A percentile compares a stretch with the other conserved stretches of the same genome.
These are phyloP conservation scores for Boletus subcaerulescens DNA, from an alignment of 768 basidiomycete genomes.

Conservation along the genomic window DNA sequence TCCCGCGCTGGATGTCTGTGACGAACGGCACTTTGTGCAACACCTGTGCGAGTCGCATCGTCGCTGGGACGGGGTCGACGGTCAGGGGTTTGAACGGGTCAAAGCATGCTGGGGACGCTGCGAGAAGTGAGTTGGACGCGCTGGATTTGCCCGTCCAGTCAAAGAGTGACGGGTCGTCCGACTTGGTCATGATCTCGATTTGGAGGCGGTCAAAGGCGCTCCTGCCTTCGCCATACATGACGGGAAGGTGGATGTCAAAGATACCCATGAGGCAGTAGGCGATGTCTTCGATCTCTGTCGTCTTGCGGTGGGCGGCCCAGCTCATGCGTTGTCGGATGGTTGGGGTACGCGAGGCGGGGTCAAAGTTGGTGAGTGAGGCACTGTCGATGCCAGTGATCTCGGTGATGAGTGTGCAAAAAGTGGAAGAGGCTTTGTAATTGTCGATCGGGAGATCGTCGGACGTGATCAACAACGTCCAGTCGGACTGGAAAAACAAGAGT, in stretches of 20 bases:
- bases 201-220: not conserved
- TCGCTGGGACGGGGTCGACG: conserved; percentile 16
- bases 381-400: conserved; percentile 14
- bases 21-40: conserved; percentile 13
- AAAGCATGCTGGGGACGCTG: conserved; percentile 18
- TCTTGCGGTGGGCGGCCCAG: conserved; percentile 30
- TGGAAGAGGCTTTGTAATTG: conserved; percentile 17
- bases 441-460: conserved; percentile 11
- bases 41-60: conserved; percentile 2
- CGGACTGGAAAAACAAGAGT: too few relatives aligned
- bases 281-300: conserved; percentile 28
- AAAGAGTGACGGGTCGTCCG: conserved; percentile 23
- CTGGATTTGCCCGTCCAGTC: conserved; percentile 23
- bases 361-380: too few relatives aligned
- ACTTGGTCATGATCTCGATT: conserved; percentile 18
- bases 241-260: too few relatives aligned
- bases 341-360: conserved; percentile 8
- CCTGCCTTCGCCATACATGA: too few relatives aligned
- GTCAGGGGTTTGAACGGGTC: conserved; percentile 19
- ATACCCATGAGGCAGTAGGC: conserved; percentile 29
- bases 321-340: conserved; percentile 22
- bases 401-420: conserved; percentile 12
- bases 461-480: conserved; percentile 17
- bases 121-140: conserved; percentile 16
- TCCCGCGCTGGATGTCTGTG: conserved; percentile 8